Conservation (phyloP, 352 stramenopile genomes). For the Pythium sukuiense region DNA sequence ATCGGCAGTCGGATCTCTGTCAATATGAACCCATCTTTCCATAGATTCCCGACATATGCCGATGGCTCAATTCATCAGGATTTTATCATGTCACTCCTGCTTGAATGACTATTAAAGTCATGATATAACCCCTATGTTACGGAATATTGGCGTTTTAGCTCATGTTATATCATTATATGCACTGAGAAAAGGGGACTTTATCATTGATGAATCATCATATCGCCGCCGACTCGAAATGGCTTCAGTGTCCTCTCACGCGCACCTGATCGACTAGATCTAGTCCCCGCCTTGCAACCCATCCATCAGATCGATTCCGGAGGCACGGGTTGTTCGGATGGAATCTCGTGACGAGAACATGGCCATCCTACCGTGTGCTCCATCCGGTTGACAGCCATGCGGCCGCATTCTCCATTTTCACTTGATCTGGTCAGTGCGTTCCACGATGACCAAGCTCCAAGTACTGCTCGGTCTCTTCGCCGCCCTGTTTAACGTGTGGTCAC, state of each 20-base stretch:
- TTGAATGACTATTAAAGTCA: not conserved
- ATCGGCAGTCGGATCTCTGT: no score
- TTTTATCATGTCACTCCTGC: not conserved
- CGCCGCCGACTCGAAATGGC: not conserved
- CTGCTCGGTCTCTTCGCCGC: not conserved
- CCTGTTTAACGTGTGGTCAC: not conserved
- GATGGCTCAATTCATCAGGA: not conserved
- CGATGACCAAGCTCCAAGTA: not conserved
- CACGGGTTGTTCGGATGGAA: not conserved
- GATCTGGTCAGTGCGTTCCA: not conserved
- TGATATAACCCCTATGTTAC: not conserved
- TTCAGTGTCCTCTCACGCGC: not conserved
- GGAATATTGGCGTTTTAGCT: not conserved
- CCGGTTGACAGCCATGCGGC: not conserved
- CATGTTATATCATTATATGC: not conserved
- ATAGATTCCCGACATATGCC: not conserved
- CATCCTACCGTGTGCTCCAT: not conserved
- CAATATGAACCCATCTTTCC: not conserved
- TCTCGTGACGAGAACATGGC: not conserved
- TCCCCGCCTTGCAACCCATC: not conserved
- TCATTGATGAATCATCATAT: no score
- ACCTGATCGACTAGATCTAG: not conserved
- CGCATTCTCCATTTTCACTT: not conserved
- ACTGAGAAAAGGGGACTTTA: not conserved
- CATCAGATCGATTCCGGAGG: not conserved